phyloP scores from a whole-genome alignment of 148 eudicot genomes.

The Nepenthes mirabilis region DNA sequence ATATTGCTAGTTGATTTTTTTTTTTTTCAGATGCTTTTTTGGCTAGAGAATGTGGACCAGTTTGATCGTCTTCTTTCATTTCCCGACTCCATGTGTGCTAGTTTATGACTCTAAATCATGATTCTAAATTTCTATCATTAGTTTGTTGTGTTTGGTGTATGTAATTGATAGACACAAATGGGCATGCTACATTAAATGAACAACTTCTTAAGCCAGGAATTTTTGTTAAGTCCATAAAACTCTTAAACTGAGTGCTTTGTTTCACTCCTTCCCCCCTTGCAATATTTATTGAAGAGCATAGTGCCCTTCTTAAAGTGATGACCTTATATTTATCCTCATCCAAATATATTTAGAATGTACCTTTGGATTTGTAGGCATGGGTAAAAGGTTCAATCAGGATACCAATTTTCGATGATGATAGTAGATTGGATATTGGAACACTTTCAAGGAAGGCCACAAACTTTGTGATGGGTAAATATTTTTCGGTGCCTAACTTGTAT shows the following conservation, averaged over 20 bases:
- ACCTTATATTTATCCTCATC: background rate
- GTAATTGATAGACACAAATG: background rate
- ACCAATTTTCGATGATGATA: constrained; percentile 78
- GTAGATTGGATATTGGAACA: constrained; percentile 37
- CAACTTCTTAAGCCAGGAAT: background rate
- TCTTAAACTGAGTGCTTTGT: too few species aligned
- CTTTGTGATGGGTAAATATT: constrained; percentile 70
- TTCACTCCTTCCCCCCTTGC: too few species aligned
- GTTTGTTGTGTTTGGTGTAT: background rate
- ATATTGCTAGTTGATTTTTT: too few species aligned
- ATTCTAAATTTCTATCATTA: background rate
- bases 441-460: constrained; percentile 60
- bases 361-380: constrained; percentile 62
- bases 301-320: too few species aligned
- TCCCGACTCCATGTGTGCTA: background rate
- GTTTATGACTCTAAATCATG: background rate
- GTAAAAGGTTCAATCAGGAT: constrained; percentile 86
- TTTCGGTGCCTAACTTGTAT: background rate
- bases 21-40: background rate
- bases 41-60: background rate
- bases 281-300: too few species aligned
- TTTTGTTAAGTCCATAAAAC: too few species aligned
- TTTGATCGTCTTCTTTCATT: background rate
- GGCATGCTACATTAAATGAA: background rate
- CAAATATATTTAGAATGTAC: background rate